Conservation (phyloP, 1,139 yeast species). For the Yarrowia galli region DNA sequence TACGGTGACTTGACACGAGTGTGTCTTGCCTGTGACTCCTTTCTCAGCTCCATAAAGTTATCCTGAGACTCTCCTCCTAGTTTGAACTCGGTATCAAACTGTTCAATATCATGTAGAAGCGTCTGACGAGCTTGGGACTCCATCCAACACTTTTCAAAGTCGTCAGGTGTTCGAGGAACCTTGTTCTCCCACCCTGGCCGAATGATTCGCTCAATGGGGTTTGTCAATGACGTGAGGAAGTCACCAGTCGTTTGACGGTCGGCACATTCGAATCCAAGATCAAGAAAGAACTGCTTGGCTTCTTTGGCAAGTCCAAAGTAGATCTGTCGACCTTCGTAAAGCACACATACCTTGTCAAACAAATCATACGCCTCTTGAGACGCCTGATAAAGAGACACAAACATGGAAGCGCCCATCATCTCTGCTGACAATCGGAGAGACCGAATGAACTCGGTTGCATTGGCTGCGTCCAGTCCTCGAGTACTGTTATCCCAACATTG, state of each 20-base stretch:
- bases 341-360: constrained; percentile 67
- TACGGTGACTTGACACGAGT: constrained; percentile 50
- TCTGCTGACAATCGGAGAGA: constrained; percentile 66
- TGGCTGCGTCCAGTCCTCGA: constrained; percentile 73
- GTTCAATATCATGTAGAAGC: neutral
- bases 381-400: constrained; percentile 66
- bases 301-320: constrained; percentile 61
- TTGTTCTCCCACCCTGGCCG: constrained; percentile 54
- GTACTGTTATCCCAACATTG: constrained; percentile 77
- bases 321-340: constrained; percentile 64
- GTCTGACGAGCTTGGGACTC: constrained; percentile 2
- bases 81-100: neutral
- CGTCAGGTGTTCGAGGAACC: constrained; percentile 61
- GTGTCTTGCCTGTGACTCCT: constrained; percentile 57
- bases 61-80: constrained; percentile 11
- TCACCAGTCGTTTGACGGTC: constrained; percentile 65
- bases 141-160: constrained; percentile 41
- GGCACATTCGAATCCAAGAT: constrained; percentile 67
- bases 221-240: constrained; percentile 67
- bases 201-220: constrained; percentile 54
- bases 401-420: constrained; percentile 60
- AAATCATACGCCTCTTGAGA: constrained; percentile 66
- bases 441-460: constrained; percentile 68
- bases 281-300: constrained; percentile 61
- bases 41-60: constrained; percentile 64